Conservation (phyloP, 108 stramenopile genomes). For the Cyclotella cryptica region DNA sequence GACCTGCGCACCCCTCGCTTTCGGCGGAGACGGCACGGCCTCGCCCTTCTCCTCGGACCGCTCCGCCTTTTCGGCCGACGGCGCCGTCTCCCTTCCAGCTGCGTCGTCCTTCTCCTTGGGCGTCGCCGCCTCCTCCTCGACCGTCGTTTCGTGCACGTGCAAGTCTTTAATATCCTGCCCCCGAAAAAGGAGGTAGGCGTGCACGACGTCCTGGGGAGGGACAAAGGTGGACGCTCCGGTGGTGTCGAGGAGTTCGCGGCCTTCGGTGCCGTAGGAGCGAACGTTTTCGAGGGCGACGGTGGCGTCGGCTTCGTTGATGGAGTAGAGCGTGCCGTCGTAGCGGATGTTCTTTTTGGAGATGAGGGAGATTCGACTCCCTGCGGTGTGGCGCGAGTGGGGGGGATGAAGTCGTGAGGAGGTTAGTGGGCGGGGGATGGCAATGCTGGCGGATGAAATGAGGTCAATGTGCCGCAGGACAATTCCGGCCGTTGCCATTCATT, state of each 20-base stretch:
- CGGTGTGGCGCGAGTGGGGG: too few species aligned
- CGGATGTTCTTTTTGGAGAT: conserved; percentile 98
- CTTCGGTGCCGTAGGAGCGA: conserved; percentile 92
- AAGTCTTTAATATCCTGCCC: conserved; percentile 96
- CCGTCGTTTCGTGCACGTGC: conserved; percentile 89
- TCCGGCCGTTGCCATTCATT: neutral
- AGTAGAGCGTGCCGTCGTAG: conserved; percentile 93
- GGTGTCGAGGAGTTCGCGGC: conserved; percentile 78
- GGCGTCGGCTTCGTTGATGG: conserved; percentile 91
- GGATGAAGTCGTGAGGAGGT: too few species aligned
- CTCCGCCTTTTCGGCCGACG: too few species aligned
- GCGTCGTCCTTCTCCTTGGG: conserved; percentile 36
- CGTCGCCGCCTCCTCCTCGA: conserved; percentile 4
- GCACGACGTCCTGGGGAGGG: conserved; percentile 79
- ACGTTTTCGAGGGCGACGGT: conserved; percentile 96
- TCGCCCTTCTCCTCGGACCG: too few species aligned
- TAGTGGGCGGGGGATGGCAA: too few species aligned
- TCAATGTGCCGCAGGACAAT: too few species aligned
- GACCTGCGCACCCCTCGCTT: too few species aligned
- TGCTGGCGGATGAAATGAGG: too few species aligned
- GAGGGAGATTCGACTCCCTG: conserved; percentile 91
- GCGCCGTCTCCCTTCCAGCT: neutral
- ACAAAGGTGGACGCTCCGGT: conserved; percentile 68
- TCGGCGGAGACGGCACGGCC: too few species aligned
- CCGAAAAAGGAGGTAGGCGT: conserved; percentile 90